Percentiles rank a stretch among this genome's conserved stretches.
phyloP scores from a whole-genome alignment of 257 asterid genomes.

The Rhazya stricta region DNA sequence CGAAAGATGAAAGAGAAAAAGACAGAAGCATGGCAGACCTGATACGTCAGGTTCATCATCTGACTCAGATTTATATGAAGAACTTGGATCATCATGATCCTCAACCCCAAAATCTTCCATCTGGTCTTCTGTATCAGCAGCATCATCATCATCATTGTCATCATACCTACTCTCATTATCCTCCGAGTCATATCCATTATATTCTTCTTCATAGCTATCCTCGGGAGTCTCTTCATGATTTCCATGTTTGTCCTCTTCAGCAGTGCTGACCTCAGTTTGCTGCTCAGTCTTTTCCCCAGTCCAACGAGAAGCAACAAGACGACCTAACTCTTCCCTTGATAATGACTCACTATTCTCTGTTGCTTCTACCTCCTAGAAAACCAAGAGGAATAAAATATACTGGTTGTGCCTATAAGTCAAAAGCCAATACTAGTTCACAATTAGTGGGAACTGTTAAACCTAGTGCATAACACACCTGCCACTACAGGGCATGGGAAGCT shows the following conservation, averaged over 20 bases:
- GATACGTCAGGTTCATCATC: slow-evolving; percentile 72
- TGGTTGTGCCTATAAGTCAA: not conserved
- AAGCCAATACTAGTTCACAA: not conserved
- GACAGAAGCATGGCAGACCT: slow-evolving; percentile 41
- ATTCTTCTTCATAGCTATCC: slow-evolving; percentile 53
- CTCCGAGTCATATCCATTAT: slow-evolving; percentile 60
- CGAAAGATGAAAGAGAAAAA: no score
- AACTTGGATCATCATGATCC: slow-evolving; percentile 61
- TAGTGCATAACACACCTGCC: not conserved
- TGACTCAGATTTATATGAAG: slow-evolving; percentile 51
- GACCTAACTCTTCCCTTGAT: slow-evolving; percentile 92
- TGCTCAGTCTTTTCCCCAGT: slow-evolving; percentile 65
- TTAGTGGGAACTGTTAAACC: not conserved
- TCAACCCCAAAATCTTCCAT: slow-evolving; percentile 50
- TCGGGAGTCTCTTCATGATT: slow-evolving; percentile 39
- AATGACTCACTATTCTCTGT: slow-evolving; percentile 52
- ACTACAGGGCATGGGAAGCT: not conserved
- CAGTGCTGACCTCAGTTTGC: slow-evolving; percentile 38
- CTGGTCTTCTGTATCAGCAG: slow-evolving; percentile 52
- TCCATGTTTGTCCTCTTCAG: slow-evolving; percentile 40
- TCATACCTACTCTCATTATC: slow-evolving; percentile 57
- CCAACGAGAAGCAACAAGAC: slow-evolving; percentile 93
- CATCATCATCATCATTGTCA: slow-evolving; percentile 57
- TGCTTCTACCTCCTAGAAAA: slow-evolving; percentile 50
- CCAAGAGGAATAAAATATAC: slow-evolving; percentile 2